Evolutionary conservation across 768 basidiomycete species (phyloP), one percentile per base, ranked within the genome.

Genomic region (Fomitopsis serialis): DNA sequence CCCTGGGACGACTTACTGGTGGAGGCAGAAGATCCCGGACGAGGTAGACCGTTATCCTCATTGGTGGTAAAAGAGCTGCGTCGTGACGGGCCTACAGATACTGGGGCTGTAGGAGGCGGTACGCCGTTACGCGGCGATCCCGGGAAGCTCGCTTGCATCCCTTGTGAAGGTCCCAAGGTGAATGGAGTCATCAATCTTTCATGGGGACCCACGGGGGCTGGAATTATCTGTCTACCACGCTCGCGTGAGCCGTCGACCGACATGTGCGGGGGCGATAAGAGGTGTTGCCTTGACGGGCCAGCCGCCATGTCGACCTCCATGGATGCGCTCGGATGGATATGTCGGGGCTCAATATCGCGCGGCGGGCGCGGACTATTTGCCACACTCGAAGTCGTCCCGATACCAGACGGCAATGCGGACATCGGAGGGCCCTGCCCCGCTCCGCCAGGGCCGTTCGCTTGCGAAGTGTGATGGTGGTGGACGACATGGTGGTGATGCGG

Each of bases 381-480:
- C 23, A 35, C 37, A 15, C 24, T 37, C 17, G 42, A 22, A 2
- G 25, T 43, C 2, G 22, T n/a, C 12, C 21, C 34, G 15, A 15
- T 8, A 2, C 40, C 24, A 51, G 50, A 21, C 22, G 50, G 19
- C 15, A 27, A 42, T 23, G 52, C 57, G 6, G 56, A 25, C 55
- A 55, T 58, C 5, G 50, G 54, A 2, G 51, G 49, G 3, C 27
- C 51, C 21, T 61, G 56, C 37, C 40, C 42, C 6, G 9, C 15
- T 9, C 34, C 40, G 42, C 45, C 45, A 44, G 44, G 19, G 11
- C 45, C 45, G 43, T 61, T 58, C 1, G 45, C 49, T n/a, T 61
- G 61, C 15, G 65, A 60, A 17, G 57, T 64, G 51, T 66, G 70
- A 48, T 68, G 65, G 29, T 70, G 68, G 52, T 70, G 69, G 46